Base-by-base conservation (phyloP, 768 basidiomycete species). In the Kwoniella sp. region DNA sequence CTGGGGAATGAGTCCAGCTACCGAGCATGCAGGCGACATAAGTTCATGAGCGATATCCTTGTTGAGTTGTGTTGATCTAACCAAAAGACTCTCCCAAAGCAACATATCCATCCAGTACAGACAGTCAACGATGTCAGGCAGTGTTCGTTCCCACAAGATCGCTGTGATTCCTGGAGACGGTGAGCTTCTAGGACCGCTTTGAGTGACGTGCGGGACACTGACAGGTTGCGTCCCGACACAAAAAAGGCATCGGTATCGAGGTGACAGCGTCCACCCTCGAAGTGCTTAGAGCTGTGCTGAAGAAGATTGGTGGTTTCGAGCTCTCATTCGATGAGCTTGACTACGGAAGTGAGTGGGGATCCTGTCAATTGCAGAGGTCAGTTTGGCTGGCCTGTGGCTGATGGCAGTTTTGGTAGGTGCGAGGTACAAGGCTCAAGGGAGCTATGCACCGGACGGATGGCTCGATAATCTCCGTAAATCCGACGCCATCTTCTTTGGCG, bases 221-320 rank as follows among this genome's bases (percentile, higher is more conserved):
- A 58, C 38, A n/a, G 23, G 20, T n/a, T 20, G 47, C 20, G 4
- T 4, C 8, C 8, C 47, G 47, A 48, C n/a, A 48, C 47, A 5
- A 48, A 5, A 20, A 23, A 63, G 86, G 86, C 12, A 86, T 86
- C 67, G 86, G 86, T 5, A 76, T 82, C 56, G 85, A 86, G 68
- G 85, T 86, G 3, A 85, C 84, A 73, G 83, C 61, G 3, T 63
- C 61, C 7, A 50, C 61, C 7, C 31, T 63, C 22, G 38, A 55
- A 20, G 53, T 63, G 4, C 47, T 63, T 9, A 52, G 61, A 50
- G 45, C 61, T 15, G 54, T 63, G 23, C 53, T 55, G n/a, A 55
- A 55, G 23, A 63, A 63, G 29, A 8, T 63, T 8, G 84, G 84
- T 23, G 67, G 47, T 2, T 86, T 86, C 66, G 67, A 75, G 8